A percentile compares a stretch with the other conserved stretches of the same genome.
phyloP scores from a whole-genome alignment of 2,329 filamentous ascomycete genomes.

The Periglandula ipomoeae region DNA sequence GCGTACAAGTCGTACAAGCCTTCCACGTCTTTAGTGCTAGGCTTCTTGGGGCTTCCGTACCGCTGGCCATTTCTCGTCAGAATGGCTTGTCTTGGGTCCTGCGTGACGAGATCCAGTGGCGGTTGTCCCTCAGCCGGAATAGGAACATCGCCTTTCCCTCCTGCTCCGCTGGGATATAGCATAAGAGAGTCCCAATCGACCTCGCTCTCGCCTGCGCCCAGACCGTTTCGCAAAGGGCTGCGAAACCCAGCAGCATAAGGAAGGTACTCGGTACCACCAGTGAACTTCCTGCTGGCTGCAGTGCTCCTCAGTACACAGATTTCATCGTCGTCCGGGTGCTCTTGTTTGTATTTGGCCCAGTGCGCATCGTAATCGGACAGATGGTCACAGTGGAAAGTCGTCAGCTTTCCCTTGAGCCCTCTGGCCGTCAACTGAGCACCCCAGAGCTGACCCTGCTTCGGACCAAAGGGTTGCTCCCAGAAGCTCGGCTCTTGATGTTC shows the following conservation, averaged over 20 bases:
- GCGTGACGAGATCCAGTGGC: no score
- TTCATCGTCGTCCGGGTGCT: neutral
- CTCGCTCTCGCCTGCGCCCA: neutral
- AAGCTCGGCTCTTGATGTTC: slow-evolving; percentile 19
- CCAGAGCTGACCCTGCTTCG: neutral
- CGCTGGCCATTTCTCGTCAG: no score
- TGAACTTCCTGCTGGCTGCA: neutral
- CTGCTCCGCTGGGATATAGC: slow-evolving; percentile 13
- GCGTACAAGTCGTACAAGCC: no score
- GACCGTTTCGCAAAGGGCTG: neutral
- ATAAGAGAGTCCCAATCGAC: slow-evolving; percentile 14
- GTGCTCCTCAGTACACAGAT: neutral
- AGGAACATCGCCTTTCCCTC: slow-evolving; percentile 3
- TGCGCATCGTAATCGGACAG: neutral
- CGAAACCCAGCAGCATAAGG: no score
- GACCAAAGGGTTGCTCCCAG: slow-evolving; percentile 12
- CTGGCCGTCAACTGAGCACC: neutral
- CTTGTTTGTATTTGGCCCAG: neutral
- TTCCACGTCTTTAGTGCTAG: no score
- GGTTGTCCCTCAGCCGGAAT: no score
- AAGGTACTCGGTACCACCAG: neutral
- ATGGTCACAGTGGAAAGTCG: neutral
- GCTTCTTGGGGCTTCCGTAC: no score
- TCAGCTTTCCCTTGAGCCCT: neutral
- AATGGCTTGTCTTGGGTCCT: no score